Evolutionary conservation across 768 basidiomycete species (phyloP), one percentile per base, ranked within the genome.

Genomic region (Naganishia randhawae): DNA sequence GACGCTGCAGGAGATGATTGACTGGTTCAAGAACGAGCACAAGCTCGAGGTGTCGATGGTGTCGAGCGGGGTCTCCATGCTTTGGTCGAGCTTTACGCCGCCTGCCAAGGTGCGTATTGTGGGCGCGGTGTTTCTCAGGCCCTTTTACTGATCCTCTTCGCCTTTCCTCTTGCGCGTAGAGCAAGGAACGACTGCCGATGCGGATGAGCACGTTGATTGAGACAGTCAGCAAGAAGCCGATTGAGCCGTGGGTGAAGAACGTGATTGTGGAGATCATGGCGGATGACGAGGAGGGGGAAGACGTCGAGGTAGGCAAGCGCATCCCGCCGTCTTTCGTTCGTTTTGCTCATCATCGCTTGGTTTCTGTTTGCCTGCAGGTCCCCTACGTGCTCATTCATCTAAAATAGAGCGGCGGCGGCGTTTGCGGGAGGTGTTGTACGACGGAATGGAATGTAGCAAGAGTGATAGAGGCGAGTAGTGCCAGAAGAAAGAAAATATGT

Each of bases 41-140:
- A 87, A 87, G 35, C 86, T 98, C 37, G 88, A 92, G 41, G 84
- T 98, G 62, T 87, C 86, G 62, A 99, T 99, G 96, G 91, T 97
- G 70, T 93, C 91, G 75, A 90, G 92, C 78, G 95, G 93, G 48
- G 94, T 97, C 37, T 93, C 92, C 76, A 95, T 98, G 94, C 83
- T 98, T 35, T 98, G 94, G 92, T 93, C 91, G 70, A 88, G 90
- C 37, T 99, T 95, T 80, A 85, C 91, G 63, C 89, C 88, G 65
- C 90, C 88, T 82, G 91, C 91, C 83, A 98, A 98, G 89, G 94
- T 90, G 48, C 35, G 84, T 77, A 50, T 25, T 33, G 35, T n/a
- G n/a, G n/a, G n/a, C n/a, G n/a, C n/a, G n/a, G n/a, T n/a, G n/a
- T n/a, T n/a, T n/a, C n/a, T n/a, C n/a, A n/a, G n/a, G n/a, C n/a